Conservation (phyloP, 441 rosid species). For the Pelargonium fulgidum region DNA sequence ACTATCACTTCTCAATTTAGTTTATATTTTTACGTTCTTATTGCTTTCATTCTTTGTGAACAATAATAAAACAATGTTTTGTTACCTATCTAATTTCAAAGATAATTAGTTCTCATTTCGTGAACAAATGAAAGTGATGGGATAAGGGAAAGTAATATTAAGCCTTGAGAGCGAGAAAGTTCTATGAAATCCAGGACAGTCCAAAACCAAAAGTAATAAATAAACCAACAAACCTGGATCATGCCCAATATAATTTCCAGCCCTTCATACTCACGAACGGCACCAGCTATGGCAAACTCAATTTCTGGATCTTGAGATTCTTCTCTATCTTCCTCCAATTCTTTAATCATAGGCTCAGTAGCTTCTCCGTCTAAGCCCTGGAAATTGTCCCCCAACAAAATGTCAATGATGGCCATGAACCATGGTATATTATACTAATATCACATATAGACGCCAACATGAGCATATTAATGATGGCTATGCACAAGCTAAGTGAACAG, state of each 20-base stretch:
- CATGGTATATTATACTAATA: neutral
- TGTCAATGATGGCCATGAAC: neutral
- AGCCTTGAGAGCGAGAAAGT: neutral
- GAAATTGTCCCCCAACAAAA: constrained; percentile 13
- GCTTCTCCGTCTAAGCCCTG: constrained; percentile 99
- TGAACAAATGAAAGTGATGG: neutral
- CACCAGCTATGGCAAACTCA: constrained; percentile 99
- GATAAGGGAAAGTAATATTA: neutral
- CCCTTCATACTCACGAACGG: constrained; percentile 92
- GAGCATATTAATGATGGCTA: neutral
- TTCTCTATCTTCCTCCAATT: constrained; percentile 99
- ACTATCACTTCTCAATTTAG: neutral
- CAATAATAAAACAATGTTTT: neutral
- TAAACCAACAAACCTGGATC: constrained; percentile 68
- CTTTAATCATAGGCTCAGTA: constrained; percentile 99
- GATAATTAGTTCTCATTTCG: neutral
- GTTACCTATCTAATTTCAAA: neutral
- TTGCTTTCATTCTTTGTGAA: neutral
- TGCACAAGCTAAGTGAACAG: neutral
- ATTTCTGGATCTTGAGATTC: constrained; percentile 99
- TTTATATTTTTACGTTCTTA: neutral
- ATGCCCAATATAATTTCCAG: constrained; percentile 85
- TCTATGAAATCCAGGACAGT: constrained; percentile 13
- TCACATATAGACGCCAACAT: neutral
- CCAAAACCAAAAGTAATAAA: constrained; percentile 10